Base-by-base conservation (phyloP, 768 basidiomycete genomes). In the Cantharellus cinnabarinus region DNA sequence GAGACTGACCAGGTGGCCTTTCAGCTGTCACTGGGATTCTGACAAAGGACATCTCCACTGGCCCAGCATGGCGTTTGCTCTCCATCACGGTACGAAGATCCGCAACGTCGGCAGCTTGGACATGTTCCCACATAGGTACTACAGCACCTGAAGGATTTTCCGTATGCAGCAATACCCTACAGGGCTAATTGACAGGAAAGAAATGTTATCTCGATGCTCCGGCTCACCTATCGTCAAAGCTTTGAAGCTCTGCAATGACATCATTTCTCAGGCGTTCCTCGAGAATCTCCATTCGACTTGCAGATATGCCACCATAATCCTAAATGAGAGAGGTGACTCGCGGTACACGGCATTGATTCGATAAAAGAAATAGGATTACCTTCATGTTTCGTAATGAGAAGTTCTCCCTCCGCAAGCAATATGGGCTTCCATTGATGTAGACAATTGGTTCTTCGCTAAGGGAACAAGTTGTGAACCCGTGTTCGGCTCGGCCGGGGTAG, bases 1-100 rank as follows among this genome's bases (percentile, higher is more conserved):
- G 29, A 1, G 29, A 48, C 44, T 10, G 10, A 48, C 44, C 52
- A 37, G 73, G 73, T 1, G 68, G 67, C 20, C 69, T 81, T 68
- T 97, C 93, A 0, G 93, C 83, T 3, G 95, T 99, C 66, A 98
- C 85, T 1, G 95, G 94, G 40, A 98, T 80, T 15, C 95, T 82
- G 58, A 76, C 73, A 69, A 93, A 95, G 60, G 78, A 74, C 37
- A 97, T 74, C 57, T 82, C 78, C 38, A 83, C 70, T n/a, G 75
- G 77, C 29, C 74, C 70, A 0, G 48, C 29, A 7, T 68, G 66
- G 37, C 67, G 69, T 40, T 66, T 70, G 51, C 78, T 76, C 2
- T 77, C 71, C 91, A 98, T 97, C 62, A 93, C 79, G 56, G 95
- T 89, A 66, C 86, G 85, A 48, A 95, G 74, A 1, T 89, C 86